These are phyloP conservation scores for Blastocystis sp. DNA, from an alignment of 352 stramenopile genomes.

Conservation along the genomic window DNA sequence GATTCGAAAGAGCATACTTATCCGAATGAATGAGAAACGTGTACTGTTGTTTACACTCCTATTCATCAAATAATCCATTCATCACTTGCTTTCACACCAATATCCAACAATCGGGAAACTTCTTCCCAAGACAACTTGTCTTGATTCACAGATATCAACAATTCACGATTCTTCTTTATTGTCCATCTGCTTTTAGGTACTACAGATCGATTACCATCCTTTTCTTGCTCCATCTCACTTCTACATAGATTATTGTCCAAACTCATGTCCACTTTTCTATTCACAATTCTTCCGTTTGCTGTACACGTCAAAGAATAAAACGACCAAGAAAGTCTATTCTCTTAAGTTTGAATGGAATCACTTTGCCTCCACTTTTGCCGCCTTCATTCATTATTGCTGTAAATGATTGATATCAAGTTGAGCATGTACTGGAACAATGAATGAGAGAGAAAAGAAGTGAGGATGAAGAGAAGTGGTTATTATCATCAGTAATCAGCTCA, in stretches of 20 bases:
- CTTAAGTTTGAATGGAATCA: neutral
- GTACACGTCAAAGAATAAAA: too few species aligned
- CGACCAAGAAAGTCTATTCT: too few species aligned
- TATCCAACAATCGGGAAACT: neutral
- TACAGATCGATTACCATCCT: neutral
- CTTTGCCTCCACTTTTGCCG: neutral
- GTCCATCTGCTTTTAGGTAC: neutral
- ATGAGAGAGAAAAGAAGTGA: too few species aligned
- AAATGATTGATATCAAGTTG: too few species aligned
- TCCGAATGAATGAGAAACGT: conserved; percentile 19
- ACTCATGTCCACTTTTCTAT: neutral
- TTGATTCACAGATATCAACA: neutral
- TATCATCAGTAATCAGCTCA: too few species aligned
- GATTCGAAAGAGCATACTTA: neutral
- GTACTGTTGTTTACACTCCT: conserved; percentile 46
- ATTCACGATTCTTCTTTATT: conserved; percentile 13
- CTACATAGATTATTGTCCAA: neutral
- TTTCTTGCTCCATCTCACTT: neutral
- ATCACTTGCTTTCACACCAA: neutral
- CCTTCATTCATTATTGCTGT: too few species aligned
- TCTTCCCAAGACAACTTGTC: neutral
- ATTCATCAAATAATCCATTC: neutral
- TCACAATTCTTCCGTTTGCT: neutral
- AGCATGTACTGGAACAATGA: too few species aligned
- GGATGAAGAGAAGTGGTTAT: too few species aligned